Conservation (phyloP, 83 land plant genomes). For the Larix sibirica region DNA sequence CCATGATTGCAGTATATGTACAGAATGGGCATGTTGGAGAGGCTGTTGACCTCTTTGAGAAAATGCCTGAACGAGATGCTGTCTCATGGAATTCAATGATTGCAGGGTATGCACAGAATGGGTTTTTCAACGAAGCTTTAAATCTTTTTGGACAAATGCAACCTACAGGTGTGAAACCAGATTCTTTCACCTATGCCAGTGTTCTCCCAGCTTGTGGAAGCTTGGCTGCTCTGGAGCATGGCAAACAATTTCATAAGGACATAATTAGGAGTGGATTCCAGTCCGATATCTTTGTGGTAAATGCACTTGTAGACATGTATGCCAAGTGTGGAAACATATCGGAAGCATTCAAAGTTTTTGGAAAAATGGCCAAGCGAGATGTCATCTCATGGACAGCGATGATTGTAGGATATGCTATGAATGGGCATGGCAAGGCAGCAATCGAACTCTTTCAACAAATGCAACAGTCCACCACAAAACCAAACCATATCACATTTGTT, state of each 20-base stretch:
- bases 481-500: constrained; percentile 21
- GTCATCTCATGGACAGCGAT: constrained; percentile 22
- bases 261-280: neutral
- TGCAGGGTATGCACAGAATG: neutral
- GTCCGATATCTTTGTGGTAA: neutral
- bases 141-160: neutral
- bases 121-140: neutral
- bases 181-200: neutral
- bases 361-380: constrained; percentile 3
- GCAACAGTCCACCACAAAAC: constrained; percentile 13
- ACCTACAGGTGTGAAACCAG: neutral
- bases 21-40: neutral
- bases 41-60: neutral
- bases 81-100: constrained; percentile 15
- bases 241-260: neutral
- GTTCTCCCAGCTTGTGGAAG: neutral
- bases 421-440: constrained; percentile 21
- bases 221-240: neutral
- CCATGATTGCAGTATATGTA: neutral
- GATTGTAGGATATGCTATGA: constrained; percentile 26
- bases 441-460: constrained; percentile 13
- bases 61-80: neutral
- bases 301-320: neutral
- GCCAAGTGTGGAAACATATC: neutral
- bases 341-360: constrained; percentile 22